Base-by-base conservation (phyloP, 306 rosid species). In the Quercus alba region DNA sequence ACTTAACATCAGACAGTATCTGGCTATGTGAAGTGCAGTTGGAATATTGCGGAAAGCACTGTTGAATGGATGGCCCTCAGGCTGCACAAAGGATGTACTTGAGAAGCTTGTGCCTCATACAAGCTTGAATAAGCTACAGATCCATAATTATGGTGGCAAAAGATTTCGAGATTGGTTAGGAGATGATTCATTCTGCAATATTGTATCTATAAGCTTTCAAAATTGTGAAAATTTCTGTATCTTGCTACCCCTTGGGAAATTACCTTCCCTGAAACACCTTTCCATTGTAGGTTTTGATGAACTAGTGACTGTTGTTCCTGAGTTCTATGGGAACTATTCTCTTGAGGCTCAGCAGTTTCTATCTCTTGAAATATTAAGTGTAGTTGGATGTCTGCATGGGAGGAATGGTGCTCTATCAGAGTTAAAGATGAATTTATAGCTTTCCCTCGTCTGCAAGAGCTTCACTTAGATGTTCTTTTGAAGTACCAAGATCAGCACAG, bases 171-270 rank as follows among this genome's bases (percentile, higher is more conserved):
- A 20, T 41, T 79, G 82, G 82, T 28, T 79, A 17, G 77, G 73
- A 46, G 54, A 30, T 25, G 14, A 8, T 6, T 61, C 77, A 44
- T 51, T 58, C 21, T n/a, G 14, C 31, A 79, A 62, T 4, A 9
- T 79, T 23, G 20, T n/a, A 4, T 54, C 31, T 21, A n/a, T n/a
- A n/a, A 13, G 23, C 5, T 6, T 78, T 8, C 6, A 21, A 0
- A 3, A 23, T 7, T 78, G 81, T 25, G 59, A 41, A 23, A 3
- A 70, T 56, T 33, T 54, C 1, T 4, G 18, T 35, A 4, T 26
- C 6, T 21, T 78, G 58, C 81, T 75, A 20, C 70, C 75, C 19
- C 51, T 70, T 54, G 81, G 81, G 44, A 55, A 77, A 14, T 7
- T 77, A 67, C 38, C 68, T 17, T 68, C 81, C 23, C 70, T 78